Percentiles rank a stretch among this genome's conserved stretches.
Evolutionary conservation across 2,329 filamentous ascomycete species (phyloP).

Genomic region (Cladophialophora yegresii): DNA sequence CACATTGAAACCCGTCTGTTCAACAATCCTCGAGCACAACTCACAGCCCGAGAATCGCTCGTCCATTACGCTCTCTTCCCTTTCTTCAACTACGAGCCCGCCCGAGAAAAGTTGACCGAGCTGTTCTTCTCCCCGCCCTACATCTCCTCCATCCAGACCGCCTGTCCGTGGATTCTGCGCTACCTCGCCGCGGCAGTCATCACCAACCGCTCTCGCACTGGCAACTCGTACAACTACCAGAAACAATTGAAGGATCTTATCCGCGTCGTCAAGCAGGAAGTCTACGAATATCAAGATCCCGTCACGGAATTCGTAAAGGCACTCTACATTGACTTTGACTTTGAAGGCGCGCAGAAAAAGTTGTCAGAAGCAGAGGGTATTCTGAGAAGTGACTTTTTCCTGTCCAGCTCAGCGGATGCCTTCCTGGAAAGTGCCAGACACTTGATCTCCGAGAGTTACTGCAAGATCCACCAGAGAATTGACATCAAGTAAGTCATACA

Average conservation of each 20-base stretch:
- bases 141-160: conserved; percentile 99
- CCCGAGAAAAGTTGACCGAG: conserved; percentile 87
- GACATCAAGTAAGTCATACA: conserved; percentile 73
- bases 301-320: conserved; percentile 96
- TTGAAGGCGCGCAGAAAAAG: conserved; percentile 91
- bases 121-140: conserved; percentile 95
- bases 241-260: conserved; percentile 98
- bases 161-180: conserved; percentile 92
- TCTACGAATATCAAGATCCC: conserved; percentile 95
- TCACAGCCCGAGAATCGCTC: conserved; percentile 94
- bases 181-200: conserved; percentile 95
- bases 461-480: conserved; percentile 99
- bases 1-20: conserved; percentile 92
- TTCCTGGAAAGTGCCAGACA: conserved; percentile 95
- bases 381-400: conserved; percentile 92
- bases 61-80: conserved; percentile 99
- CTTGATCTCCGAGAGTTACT: conserved; percentile 97
- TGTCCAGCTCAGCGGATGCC: conserved; percentile 76
- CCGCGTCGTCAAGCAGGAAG: conserved; percentile 92
- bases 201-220: conserved; percentile 78
- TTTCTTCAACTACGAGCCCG: conserved; percentile 94
- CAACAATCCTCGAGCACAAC: conserved; percentile 92
- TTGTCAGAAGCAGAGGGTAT: conserved; percentile 87
- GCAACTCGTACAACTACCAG: conserved; percentile 85
- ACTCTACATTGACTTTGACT: conserved; percentile 94